Base-by-base conservation (phyloP, 73 alveolate species). In the Blepharisma stoltei region DNA sequence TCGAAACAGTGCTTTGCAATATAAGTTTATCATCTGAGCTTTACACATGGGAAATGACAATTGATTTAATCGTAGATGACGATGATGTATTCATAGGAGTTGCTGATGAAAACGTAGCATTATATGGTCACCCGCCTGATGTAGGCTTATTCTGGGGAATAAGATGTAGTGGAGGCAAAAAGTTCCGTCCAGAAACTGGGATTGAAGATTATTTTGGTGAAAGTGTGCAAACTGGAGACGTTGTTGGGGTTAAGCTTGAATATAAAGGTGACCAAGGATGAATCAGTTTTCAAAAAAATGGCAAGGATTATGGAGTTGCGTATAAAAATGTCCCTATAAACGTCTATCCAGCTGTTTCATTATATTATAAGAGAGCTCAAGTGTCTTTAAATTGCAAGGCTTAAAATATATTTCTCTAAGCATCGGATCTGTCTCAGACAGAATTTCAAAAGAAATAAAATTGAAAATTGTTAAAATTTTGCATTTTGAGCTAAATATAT, bases 1-100 rank as follows among this genome's bases (percentile, higher is more conserved):
- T 60, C 68, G 44, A 76, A 52, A 71, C 88, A 0, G 78, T 80
- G 9, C 52, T 80, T 47, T 83, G 84, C 9, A 80, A 78, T 38
- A 9, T 80, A 80, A 77, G 78, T 38, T 47, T 80, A 25, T 43
- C 27, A 18, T 71, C 88, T 11, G 85, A 86, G 7, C 53, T 46
- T 6, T 84, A 80, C 27, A 50, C 65, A 60, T 80, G 88, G 83
- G 88, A 75, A 44, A 80, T 80, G 20, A 80, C 32, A 41, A 77
- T 80, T 6, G 85, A 80, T 25, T 60, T 60, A 54, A 60, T 44
- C 71, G 84, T 73, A 0, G 83, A 80, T 23, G 88, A 80, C 66
- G 88, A 80, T 45, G 88, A 80, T 6, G 54, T 80, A 21, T 80
- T 69, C 47, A 77, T 80, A 21, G 88, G 88, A 50, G 81, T 80